These are phyloP conservation scores for Escallonia rubra DNA, from an alignment of 129 eudicot genomes.

Conservation along the genomic window DNA sequence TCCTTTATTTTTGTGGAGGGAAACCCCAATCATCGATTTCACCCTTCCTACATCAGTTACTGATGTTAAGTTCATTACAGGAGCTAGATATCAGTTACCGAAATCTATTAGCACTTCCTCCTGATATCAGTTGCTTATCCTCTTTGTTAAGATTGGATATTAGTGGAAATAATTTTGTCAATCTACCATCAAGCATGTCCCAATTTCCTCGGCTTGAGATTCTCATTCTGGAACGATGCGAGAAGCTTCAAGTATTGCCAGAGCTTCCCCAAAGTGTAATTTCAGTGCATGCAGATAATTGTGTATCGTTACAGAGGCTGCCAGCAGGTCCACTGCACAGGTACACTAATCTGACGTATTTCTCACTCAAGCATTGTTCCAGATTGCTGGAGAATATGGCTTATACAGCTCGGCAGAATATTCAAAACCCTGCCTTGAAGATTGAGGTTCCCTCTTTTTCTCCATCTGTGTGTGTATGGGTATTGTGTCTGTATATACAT, in stretches of 20 bases:
- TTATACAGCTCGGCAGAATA: too few relatives aligned
- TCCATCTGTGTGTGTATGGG: too few relatives aligned
- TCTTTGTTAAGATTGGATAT: conserved; percentile 29
- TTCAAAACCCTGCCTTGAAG: too few relatives aligned
- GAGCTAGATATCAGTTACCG: conserved; percentile 24
- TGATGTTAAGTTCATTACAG: conserved; percentile 20
- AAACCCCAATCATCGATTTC: too few relatives aligned
- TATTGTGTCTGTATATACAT: too few relatives aligned
- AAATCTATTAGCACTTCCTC: conserved; percentile 14
- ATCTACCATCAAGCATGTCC: conserved; percentile 19
- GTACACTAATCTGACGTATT: too few relatives aligned
- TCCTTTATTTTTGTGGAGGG: conserved; percentile 2
- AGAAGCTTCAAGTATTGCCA: conserved; percentile 31
- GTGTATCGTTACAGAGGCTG: background rate
- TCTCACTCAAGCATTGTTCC: too few relatives aligned
- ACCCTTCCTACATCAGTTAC: conserved; percentile 25
- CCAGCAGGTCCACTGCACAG: background rate
- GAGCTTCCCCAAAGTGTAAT: conserved; percentile 32
- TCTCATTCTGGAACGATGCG: conserved; percentile 40
- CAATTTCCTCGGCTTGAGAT: conserved; percentile 24
- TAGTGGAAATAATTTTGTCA: conserved; percentile 31
- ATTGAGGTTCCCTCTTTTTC: too few relatives aligned
- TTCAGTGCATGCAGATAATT: background rate
- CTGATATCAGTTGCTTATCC: conserved; percentile 14
- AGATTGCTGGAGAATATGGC: too few relatives aligned